Evolutionary conservation across 768 basidiomycete species (phyloP), one percentile per base, ranked within the genome.

Genomic region (Leccinellum rugosiceps): DNA sequence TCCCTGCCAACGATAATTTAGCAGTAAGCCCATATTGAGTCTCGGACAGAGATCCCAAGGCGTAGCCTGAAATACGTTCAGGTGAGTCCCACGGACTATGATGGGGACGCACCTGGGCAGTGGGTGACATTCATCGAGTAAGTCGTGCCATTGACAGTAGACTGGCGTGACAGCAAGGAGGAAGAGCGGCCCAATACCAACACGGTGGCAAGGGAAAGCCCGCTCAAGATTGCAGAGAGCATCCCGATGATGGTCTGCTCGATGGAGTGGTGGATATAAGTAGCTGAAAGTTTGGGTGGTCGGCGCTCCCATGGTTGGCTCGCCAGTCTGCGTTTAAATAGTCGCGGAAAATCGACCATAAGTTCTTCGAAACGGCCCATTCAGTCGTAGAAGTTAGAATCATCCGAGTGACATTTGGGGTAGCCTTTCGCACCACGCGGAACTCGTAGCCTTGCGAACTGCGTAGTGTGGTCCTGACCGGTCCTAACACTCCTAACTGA

Each of bases 1-100:
- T 38, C 2, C 86, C 86, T 1, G 80, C 78, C 7, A 90, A 75
- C 34, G 67, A 70, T 5, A 90, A 72, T 17, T 76, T 74, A 26
- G 86, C 87, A 0, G 75, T 79, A 26, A 90, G 72, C 25, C 86
- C 85, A 13, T 64, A 74, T 15, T 64, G 58, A 3, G 74, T 80
- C 60, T 82, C 73, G 8, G 67, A 55, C 19, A 89, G 60, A 2
- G 74, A 72, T 15, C 68, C 63, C 19, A 90, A 68, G 6, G 73
- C 72, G 62, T 89, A 90, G 15, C 88, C 88, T 84, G 54, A 17
- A 8, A 47, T 10, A 11, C 4, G 19, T 60, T 25, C 25, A 32
- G 14, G 25, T 35, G 4, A 52, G 30, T 30, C 19, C 25, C 0
- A 46, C 4, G 9, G 53, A 28, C 3, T 6, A 53, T 19, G 14